Evolutionary conservation across 192 early-diverging fungal species (phyloP).

Genomic region (Podila clonocystis): DNA sequence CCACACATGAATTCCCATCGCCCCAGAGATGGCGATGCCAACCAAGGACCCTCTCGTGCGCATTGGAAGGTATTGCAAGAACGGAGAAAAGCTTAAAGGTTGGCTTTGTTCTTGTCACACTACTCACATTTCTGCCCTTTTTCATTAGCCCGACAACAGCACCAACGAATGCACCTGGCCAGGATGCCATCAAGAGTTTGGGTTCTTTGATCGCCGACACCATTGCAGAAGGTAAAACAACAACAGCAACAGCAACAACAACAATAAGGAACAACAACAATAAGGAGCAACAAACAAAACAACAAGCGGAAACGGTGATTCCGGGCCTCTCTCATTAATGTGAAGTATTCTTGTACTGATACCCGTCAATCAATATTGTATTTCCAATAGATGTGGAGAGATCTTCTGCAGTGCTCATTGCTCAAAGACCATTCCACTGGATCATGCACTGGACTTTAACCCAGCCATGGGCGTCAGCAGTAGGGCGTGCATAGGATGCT

Average conservation of each 20-base stretch:
- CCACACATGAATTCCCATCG: conserved; percentile 29
- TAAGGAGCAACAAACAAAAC: too few species aligned
- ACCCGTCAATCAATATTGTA: neutral
- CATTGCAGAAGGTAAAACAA: conserved; percentile 41
- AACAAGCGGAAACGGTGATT: neutral
- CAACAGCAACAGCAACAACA: neutral
- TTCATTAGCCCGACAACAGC: conserved; percentile 37
- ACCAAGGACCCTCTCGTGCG: conserved; percentile 29
- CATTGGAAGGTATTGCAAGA: conserved; percentile 39
- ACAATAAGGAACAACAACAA: neutral
- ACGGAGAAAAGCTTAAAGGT: neutral
- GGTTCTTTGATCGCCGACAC: conserved; percentile 47
- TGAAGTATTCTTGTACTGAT: too few species aligned
- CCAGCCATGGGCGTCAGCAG: conserved; percentile 28
- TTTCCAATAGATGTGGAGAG: conserved; percentile 32
- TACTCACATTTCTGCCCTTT: conserved; percentile 1
- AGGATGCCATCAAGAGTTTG: conserved; percentile 41
- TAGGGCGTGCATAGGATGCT: conserved; percentile 43
- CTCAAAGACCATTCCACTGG: conserved; percentile 44
- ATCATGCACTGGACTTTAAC: conserved; percentile 44
- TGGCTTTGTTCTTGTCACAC: neutral
- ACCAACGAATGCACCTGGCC: conserved; percentile 42
- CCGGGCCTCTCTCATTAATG: neutral
- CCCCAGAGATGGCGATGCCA: neutral
- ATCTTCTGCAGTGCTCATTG: conserved; percentile 53